Percentiles rank a stretch among this genome's conserved stretches.
Evolutionary conservation across 495 filamentous ascomycete species (phyloP).

Genomic region (Chaetomidium leptoderma): DNA sequence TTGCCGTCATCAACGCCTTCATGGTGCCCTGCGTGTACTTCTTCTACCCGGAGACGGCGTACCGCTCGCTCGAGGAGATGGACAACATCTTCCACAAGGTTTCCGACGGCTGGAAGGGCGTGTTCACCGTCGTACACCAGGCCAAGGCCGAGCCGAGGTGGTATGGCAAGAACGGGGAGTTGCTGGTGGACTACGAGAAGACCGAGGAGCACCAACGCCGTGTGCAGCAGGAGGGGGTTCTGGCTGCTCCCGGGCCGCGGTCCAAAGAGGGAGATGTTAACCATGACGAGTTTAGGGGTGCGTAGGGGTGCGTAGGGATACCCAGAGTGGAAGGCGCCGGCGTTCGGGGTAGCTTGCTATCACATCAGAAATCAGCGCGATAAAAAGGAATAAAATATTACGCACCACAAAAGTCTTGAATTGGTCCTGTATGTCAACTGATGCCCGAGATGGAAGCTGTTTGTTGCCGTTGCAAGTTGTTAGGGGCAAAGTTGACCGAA

Average conservation of each 20-base stretch:
- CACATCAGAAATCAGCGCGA: no score
- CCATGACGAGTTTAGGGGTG: not conserved
- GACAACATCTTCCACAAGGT: conserved; percentile 78
- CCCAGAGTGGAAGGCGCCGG: not conserved
- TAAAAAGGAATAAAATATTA: no score
- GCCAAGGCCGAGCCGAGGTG: conserved; percentile 53
- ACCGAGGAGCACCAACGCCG: not conserved
- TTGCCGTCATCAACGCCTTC: conserved; percentile 62
- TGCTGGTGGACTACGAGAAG: conserved; percentile 7
- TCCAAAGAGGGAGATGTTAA: not conserved
- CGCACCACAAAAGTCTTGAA: no score
- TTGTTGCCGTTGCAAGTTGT: no score
- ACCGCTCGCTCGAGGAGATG: conserved; percentile 70
- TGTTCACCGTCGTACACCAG: conserved; percentile 64
- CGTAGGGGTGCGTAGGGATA: not conserved
- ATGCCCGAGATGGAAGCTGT: no score
- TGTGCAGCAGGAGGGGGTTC: not conserved
- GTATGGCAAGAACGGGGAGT: conserved; percentile 11
- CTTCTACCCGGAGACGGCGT: conserved; percentile 70
- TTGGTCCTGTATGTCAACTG: no score
- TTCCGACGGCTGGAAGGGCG: conserved; percentile 56
- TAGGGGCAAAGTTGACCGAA: no score
- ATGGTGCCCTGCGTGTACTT: conserved; percentile 72
- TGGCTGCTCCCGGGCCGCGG: not conserved
- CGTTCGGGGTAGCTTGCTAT: no score